These are phyloP conservation scores for Amanita rimosa DNA, from an alignment of 768 basidiomycete genomes.

Conservation along the genomic window DNA sequence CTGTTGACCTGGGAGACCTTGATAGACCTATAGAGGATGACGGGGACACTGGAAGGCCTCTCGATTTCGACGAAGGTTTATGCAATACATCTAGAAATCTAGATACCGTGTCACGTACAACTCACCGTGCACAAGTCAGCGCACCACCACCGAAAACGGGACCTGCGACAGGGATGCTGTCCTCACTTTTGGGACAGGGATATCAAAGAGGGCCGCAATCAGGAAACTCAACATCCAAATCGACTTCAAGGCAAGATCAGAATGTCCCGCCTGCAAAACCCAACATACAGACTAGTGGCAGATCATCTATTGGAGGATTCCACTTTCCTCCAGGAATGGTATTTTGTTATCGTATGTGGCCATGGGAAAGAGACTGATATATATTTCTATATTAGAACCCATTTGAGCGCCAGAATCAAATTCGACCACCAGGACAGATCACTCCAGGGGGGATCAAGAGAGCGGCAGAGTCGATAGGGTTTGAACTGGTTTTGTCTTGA, in stretches of 20 bases:
- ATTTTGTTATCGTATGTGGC: conserved; percentile 2
- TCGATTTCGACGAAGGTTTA: conserved; percentile 32
- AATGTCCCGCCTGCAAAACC: conserved; percentile 2
- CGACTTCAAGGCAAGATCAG: not conserved
- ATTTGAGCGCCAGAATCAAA: conserved; percentile 7
- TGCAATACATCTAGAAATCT: conserved; percentile 9
- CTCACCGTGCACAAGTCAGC: not conserved
- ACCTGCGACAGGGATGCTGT: not conserved
- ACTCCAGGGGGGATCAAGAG: conserved; percentile 21
- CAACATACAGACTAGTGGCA: not conserved
- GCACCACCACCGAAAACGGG: conserved; percentile 7
- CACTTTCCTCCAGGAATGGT: conserved; percentile 38
- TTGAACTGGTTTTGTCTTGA: not conserved
- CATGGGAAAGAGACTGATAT: not conserved
- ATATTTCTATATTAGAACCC: conserved; percentile 12
- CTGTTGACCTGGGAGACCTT: conserved; percentile 37
- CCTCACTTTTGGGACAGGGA: not conserved
- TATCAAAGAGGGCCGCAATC: not conserved
- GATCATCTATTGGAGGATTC: conserved; percentile 34
- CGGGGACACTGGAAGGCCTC: conserved; percentile 21
- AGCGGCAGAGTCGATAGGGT: conserved; percentile 17
- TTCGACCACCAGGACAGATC: not conserved
- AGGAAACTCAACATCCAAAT: not conserved
- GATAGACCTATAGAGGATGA: conserved; percentile 32
- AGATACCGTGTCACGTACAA: not conserved